A percentile compares a stretch with the other conserved stretches of the same genome.
Evolutionary conservation across 768 basidiomycete species (phyloP).

Genomic region (Rubroboletus pulcherrimus): DNA sequence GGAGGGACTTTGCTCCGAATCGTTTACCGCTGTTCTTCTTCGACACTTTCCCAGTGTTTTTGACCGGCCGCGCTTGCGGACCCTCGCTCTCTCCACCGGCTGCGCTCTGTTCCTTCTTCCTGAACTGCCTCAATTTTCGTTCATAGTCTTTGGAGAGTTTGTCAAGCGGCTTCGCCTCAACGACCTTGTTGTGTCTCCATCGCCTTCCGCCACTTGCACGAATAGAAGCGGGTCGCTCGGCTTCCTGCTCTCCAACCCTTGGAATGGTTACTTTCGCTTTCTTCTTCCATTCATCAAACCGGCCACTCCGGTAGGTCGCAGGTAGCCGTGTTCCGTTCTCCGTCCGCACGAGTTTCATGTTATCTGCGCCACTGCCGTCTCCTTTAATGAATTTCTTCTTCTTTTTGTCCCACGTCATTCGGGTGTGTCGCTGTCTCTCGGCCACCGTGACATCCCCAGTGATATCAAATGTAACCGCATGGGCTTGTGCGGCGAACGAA

Average conservation of each 20-base stretch:
- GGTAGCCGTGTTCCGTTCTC: conserved; percentile 91
- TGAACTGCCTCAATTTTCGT: conserved; percentile 59
- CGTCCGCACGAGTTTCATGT: conserved; percentile 88
- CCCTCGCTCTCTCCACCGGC: conserved; percentile 26
- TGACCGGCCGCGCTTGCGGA: conserved; percentile 12
- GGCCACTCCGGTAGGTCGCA: conserved; percentile 87
- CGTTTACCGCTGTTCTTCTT: conserved; percentile 39
- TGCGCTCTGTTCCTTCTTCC: conserved; percentile 48
- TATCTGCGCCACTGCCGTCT: conserved; percentile 82
- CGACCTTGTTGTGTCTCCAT: conserved; percentile 70
- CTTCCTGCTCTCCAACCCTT: conserved; percentile 78
- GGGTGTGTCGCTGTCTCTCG: conserved; percentile 53
- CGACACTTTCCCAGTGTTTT: conserved; percentile 29
- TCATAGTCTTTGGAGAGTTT: conserved; percentile 71
- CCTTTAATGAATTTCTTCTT: conserved; percentile 92
- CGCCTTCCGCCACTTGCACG: conserved; percentile 45
- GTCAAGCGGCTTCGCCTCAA: conserved; percentile 71
- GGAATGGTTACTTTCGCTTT: conserved; percentile 74
- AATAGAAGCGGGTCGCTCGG: conserved; percentile 33
- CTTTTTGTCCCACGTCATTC: conserved; percentile 90
- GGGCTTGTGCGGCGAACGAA: conserved; percentile 81
- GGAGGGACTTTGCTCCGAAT: conserved; percentile 56
- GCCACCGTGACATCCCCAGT: conserved; percentile 62
- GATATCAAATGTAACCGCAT: conserved; percentile 77
- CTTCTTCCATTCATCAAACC: conserved; percentile 93